Conservation (phyloP, 768 basidiomycete genomes). For the Lactarius evosmus region DNA sequence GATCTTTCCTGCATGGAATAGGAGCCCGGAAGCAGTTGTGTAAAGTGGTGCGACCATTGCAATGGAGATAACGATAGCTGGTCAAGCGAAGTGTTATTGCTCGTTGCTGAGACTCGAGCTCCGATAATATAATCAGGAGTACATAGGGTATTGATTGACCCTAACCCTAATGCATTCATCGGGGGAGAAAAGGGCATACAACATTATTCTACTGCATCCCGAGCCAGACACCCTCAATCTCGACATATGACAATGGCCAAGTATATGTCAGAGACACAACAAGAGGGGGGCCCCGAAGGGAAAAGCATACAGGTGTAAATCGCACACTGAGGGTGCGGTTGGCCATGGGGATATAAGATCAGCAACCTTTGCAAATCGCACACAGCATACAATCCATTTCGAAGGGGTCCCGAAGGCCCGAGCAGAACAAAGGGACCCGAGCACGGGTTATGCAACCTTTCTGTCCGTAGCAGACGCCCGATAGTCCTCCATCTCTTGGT, state of each 20-base stretch:
- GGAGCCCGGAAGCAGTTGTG: constrained; percentile 82
- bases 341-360: constrained; percentile 4
- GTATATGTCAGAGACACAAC: constrained; percentile 6
- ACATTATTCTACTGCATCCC: constrained; percentile 12
- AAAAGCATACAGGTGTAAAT: not conserved
- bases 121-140: too few species aligned
- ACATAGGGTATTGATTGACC: not conserved
- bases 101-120: not conserved
- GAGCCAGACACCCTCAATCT: constrained; percentile 5
- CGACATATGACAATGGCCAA: not conserved
- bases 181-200: not conserved
- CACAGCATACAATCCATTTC: constrained; percentile 2
- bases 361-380: constrained; percentile 9
- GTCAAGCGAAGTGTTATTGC: not conserved
- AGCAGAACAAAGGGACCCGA: constrained; percentile 3
- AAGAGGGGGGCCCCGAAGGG: not conserved
- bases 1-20: constrained; percentile 94
- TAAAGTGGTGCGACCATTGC: constrained; percentile 93
- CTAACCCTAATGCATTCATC: constrained; percentile 18
- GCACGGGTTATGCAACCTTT: constrained; percentile 1
- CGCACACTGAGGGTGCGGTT: constrained; percentile 8
- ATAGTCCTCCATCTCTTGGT: constrained; percentile 81
- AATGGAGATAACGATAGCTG: not conserved
- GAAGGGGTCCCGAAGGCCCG: not conserved
- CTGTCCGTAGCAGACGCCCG: constrained; percentile 38